phyloP scores from a whole-genome alignment of 345 rosid genomes.

The Geranium rotundifolium region DNA sequence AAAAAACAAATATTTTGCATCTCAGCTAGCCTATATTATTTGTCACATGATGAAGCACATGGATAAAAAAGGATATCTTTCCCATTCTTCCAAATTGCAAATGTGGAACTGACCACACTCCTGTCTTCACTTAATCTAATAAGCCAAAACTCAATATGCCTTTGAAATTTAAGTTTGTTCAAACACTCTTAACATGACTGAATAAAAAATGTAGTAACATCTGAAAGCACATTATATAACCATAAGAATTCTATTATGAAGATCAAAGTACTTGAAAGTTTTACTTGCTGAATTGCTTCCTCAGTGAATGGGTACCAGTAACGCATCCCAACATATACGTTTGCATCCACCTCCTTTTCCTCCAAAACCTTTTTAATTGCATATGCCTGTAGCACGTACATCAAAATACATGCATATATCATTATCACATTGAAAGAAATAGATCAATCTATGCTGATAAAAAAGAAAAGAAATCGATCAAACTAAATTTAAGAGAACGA shows the following conservation, averaged over 20 bases:
- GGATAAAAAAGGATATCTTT: neutral
- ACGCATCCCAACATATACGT: conserved; percentile 80
- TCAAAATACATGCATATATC: neutral
- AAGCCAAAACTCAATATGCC: neutral
- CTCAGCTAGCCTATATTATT: neutral
- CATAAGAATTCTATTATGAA: neutral
- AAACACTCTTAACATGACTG: neutral
- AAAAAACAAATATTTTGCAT: neutral
- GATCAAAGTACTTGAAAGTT: neutral
- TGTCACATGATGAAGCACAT: neutral
- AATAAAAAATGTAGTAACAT: neutral
- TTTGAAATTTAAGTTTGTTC: neutral
- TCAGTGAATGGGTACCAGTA: conserved; percentile 94
- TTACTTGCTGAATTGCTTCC: conserved; percentile 79
- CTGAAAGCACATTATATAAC: no score
- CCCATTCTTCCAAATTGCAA: neutral
- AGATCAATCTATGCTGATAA: no score
- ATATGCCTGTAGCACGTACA: conserved; percentile 39
- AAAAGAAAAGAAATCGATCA: neutral
- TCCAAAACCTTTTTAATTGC: conserved; percentile 55
- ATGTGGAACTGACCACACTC: neutral
- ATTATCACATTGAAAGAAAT: neutral
- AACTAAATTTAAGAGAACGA: neutral
- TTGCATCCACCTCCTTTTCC: conserved; percentile 45
- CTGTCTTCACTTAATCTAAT: neutral